Evolutionary conservation across 2,329 filamentous ascomycete genomes (phyloP), one percentile per base, ranked within the genome.

Genomic region (Beauveria asiatica): DNA sequence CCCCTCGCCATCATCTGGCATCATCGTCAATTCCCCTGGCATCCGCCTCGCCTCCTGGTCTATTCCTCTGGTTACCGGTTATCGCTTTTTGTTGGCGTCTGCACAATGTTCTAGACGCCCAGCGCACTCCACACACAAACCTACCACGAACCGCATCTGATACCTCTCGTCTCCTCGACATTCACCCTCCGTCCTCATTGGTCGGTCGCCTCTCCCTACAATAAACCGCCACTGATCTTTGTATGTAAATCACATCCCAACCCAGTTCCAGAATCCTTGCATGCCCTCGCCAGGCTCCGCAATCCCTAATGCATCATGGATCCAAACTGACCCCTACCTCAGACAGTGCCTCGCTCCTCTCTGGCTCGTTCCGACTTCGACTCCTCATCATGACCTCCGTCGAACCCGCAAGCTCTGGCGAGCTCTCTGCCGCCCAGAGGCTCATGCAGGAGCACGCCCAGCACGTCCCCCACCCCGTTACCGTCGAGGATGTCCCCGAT

Each of bases 401-500:
- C 62, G 64, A 67, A 48, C 21, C 65, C 54, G 60, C 59, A 50
- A 65, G 63, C 63, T 70, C 69, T 63, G 66, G 66, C 51, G 77
- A 81, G 71, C 74, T 78, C 62, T 83, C 81, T 62, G 79, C 79
- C 61, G 81, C 81, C 48, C 83, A 87, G 74, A 82, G 80, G 76
- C 82, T 89, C 64, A 79, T 84, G 69, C 79, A 86, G 70, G 81
- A 85, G 73, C 87, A 89, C 67, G 74, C 72, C 63, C 75, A 81
- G 66, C 71, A 73, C 62, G 51, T 33, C 6, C 75, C 79, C 49
- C 80, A 80, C 63, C 81, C 84, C 68, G 82, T 83, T 65, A 92
- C 86, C 25, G 82, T 96, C 65, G 92, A 96, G 74, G 91, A 96
- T 53, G 85, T 83, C 44, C 80, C 82, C 30, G 92, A 96, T 70